Evolutionary conservation across 2,329 filamentous ascomycete species (phyloP).

Genomic region (Cercospora canescens): DNA sequence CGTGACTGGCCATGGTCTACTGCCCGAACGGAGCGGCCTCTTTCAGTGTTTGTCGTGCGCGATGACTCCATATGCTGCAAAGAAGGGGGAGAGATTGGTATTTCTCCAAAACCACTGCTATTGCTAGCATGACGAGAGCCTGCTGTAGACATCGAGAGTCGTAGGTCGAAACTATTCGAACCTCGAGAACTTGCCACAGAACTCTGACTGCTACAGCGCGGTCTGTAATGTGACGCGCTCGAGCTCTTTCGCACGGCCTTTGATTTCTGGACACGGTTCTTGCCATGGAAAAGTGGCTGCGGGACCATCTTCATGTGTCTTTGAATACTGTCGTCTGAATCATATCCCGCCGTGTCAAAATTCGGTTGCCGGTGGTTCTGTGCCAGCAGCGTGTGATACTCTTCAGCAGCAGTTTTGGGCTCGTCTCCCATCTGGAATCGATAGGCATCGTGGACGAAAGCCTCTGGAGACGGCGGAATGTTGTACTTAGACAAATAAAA

Average conservation of each 20-base stretch:
- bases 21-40: neutral
- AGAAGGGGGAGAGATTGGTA: slow-evolving; percentile 35
- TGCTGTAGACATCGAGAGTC: slow-evolving; percentile 18
- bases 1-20: slow-evolving; percentile 4
- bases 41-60: neutral
- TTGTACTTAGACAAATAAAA: neutral
- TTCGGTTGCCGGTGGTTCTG: slow-evolving; percentile 22
- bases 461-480: slow-evolving; percentile 1
- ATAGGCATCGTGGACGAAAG: neutral
- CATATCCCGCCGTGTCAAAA: slow-evolving; percentile 1
- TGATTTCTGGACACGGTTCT: slow-evolving; percentile 12
- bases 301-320: slow-evolving; percentile 36
- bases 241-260: neutral
- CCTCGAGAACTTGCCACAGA: slow-evolving; percentile 7
- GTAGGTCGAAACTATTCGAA: slow-evolving; percentile 24
- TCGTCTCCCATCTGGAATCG: neutral
- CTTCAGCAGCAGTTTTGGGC: slow-evolving; percentile 3
- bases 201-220: neutral
- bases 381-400: slow-evolving; percentile 31
- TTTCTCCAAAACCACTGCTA: slow-evolving; percentile 33
- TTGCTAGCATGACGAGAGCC: neutral
- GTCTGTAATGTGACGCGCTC: neutral
- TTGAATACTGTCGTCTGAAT: slow-evolving; percentile 27
- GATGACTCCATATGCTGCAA: neutral
- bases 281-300: slow-evolving; percentile 32